Evolutionary conservation across 2,329 filamentous ascomycete genomes (phyloP), one percentile per base, ranked within the genome.

Genomic region (Fusarium hainanense): DNA sequence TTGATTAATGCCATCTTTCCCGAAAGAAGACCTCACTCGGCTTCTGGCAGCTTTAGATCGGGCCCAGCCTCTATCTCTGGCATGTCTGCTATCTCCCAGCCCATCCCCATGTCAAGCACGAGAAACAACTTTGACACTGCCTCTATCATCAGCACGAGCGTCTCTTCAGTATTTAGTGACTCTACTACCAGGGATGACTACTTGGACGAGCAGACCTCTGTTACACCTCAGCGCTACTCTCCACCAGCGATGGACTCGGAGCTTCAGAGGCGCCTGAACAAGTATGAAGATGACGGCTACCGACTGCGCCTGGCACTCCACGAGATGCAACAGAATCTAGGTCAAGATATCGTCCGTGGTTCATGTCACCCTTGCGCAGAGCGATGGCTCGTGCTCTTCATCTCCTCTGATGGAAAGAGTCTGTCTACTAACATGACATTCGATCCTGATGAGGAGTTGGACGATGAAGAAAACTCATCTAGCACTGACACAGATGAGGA

Each of bases 1-100:
- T 82, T 97, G 73, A 88, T 97, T 68, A 93, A 96, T 78, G 91
- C 92, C 13, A 86, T 98, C 16, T 97, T 94, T 75, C 94, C 94
- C 1, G 90, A 93, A 74, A 85, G 87, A 56, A 84, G 90, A 42
- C 89, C 91, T 3, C 84, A 85, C 37, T 93, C 90, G 2, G 84
- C 83, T 58, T 91, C 82, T 68, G 88, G 83, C 79, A 90, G 81
- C 77, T 85, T 88, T 79, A 87, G 82, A 81, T 94, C 85, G 73
- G 92, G 83, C 75, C 91, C 85, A 50, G 93, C 82, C 79, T 93
- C 85, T 67, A 87, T 85, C 76, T 93, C 82, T 75, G 94, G 85
- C 76, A 92, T 85, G 79, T 94, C 82, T 80, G 87, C 77, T 74
- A 89, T 84, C 74, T 97, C 85, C 77, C 92, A 85, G 81, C 90